Base-by-base conservation (phyloP, 345 rosid genomes). In the Kandelia obovata region DNA sequence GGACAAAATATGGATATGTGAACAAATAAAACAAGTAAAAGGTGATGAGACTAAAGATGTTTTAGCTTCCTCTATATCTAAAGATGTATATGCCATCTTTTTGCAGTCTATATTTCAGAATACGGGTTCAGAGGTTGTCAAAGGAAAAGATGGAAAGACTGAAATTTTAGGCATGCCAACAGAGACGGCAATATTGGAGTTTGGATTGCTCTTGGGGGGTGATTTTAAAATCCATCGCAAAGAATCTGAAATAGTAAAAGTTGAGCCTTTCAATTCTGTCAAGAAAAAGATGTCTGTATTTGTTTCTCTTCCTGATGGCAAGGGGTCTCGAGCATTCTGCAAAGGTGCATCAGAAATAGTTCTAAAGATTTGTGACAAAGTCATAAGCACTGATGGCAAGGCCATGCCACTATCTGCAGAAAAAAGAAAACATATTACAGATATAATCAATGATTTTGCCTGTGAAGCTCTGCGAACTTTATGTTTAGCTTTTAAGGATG, bases 201-300 rank as follows among this genome's bases (percentile, higher is more conserved):
- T 87, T 7, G 92, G 96, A 64, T 72, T 89, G 83, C 78, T 75
- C 35, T 26, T 89, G 27, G 91, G 96, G 17, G 91, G 92, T 67
- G 87, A 86, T 63, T 84, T 73, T 62, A 65, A 15, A 31, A 51
- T 73, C 34, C 86, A 87, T 61, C 73, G 89, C 21, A 74, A 77
- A 30, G 89, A 86, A 56, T 78, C 88, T 31, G 80, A 79, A 66
- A 84, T 86, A 60, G 80, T 86, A 20, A 87, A 86, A 79, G 82
- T 89, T 11, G 90, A 87, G 76, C 96, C 96, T 6, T 89, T 89
- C 76, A 89, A 89, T 82, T 89, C 92, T 31, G 89, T 68, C 53
- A 87, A 79, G 84, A 89, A 89, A 74, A 87, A 78, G 77, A 89
- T 89, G 92, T 83, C 88, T 47, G 86, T 86, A 60, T 84, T 89